phyloP scores from a whole-genome alignment of 306 rosid species.

The Erythrophleum fordii region DNA sequence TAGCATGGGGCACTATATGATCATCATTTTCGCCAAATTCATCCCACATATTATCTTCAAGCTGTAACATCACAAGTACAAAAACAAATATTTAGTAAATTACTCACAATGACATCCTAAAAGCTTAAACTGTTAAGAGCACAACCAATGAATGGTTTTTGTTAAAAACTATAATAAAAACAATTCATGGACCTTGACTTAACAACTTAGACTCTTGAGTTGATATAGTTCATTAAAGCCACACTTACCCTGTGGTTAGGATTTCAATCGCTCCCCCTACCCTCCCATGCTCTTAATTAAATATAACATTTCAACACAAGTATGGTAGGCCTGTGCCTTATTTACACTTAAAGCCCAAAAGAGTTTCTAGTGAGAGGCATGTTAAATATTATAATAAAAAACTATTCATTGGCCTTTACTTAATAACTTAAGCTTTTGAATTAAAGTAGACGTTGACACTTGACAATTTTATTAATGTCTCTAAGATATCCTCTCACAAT shows the following conservation, averaged over 20 bases:
- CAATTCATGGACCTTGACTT: background rate
- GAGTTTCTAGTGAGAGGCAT: too few species aligned
- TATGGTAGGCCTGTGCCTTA: too few species aligned
- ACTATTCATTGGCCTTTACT: too few species aligned
- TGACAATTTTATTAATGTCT: too few species aligned
- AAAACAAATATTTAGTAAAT: constrained; percentile 32
- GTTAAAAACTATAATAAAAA: background rate
- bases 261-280: background rate
- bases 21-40: constrained; percentile 57
- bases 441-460: too few species aligned
- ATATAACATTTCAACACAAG: too few species aligned
- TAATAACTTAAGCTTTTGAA: too few species aligned
- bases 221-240: background rate
- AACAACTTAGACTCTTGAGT: background rate
- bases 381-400: too few species aligned
- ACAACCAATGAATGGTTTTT: background rate
- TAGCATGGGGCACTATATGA: constrained; percentile 62
- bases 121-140: background rate
- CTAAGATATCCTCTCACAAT: background rate
- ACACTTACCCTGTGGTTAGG: background rate
- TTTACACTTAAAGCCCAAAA: too few species aligned
- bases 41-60: constrained; percentile 62
- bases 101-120: constrained; percentile 17
- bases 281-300: too few species aligned
- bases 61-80: constrained; percentile 48